A percentile compares a stretch with the other conserved stretches of the same genome.
Evolutionary conservation across 768 basidiomycete species (phyloP).

Genomic region (Cystobasidium onofrii): DNA sequence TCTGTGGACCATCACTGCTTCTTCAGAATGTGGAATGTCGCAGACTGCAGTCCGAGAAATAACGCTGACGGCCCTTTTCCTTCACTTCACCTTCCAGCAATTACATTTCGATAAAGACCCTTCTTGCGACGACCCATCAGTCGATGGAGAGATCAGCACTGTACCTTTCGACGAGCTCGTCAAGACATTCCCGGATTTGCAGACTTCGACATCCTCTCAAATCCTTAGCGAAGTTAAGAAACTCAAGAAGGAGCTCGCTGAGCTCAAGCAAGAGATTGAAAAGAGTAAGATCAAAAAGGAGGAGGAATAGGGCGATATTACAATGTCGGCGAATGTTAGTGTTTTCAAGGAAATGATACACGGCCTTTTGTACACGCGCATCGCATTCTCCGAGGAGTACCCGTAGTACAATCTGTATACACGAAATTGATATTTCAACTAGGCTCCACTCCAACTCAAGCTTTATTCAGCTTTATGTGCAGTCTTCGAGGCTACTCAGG

Average conservation of each 20-base stretch:
- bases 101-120: constrained; percentile 23
- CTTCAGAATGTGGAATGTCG: too few relatives aligned
- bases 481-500: too few relatives aligned
- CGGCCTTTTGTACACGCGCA: too few relatives aligned
- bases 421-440: too few relatives aligned
- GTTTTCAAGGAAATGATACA: background rate
- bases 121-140: background rate
- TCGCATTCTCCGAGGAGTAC: too few relatives aligned
- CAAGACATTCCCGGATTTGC: constrained; percentile 36
- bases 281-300: constrained; percentile 25
- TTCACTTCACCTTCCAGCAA: constrained; percentile 24
- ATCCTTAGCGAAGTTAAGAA: constrained; percentile 26
- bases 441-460: too few relatives aligned
- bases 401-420: background rate
- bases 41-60: too few relatives aligned
- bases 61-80: too few relatives aligned
- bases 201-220: background rate
- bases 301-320: background rate
- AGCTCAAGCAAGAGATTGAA: constrained; percentile 28
- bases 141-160: constrained; percentile 44
- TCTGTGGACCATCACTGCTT: background rate
- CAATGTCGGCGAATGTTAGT: too few relatives aligned
- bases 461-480: too few relatives aligned
- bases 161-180: constrained; percentile 44
- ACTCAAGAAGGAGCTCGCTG: constrained; percentile 24